Base-by-base conservation (phyloP, 164 flowering plant genomes). In the Piper longum region DNA sequence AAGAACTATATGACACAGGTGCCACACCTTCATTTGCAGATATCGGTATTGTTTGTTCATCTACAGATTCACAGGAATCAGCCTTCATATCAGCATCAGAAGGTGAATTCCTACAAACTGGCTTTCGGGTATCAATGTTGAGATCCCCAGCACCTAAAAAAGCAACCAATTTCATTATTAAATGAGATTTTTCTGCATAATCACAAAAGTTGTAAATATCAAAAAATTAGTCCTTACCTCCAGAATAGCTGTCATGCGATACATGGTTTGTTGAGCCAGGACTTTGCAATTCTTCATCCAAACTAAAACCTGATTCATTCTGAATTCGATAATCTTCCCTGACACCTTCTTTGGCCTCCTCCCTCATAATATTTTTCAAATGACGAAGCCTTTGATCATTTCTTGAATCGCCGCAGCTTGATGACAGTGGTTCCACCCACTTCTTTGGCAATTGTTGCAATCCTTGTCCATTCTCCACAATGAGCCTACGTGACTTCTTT, bases 401-500 rank as follows among this genome's bases (percentile, higher is more conserved):
- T 7, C 36, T 66, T n/a, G 13, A 48, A 64, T 64, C 63, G 39
- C 59, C 60, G 61, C 59, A 56, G 56, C 45, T 41, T 59, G 36
- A 64, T 57, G 68, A 17, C 58, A 67, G 61, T 7, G 66, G 63
- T 42, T 54, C 56, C 39, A 73, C 70, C 41, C 70, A 52, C 67
- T 17, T 65, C 56, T 71, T 74, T 48, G 70, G 73, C 40, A 57
- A 61, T 40, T 62, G 43, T 58, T 56, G 62, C 9, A 18, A 64
- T 26, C 52, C 65, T 66, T 71, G 73, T 43, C 64, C 76, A 66
- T 66, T 75, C 42, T 42, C 61, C 62, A 73, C 70, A 56, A 60
- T 61, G 19, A 65, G 73, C 71, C 57, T 56, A n/a, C 39, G 63
- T 52, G 73, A 66, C 59, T 78, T 78, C 68, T 62, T 66, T 44